A percentile compares a stretch with the other conserved stretches of the same genome.
phyloP scores from a whole-genome alignment of 1,284 basidiomycete genomes.

The Ceraceosorus bombacis region DNA sequence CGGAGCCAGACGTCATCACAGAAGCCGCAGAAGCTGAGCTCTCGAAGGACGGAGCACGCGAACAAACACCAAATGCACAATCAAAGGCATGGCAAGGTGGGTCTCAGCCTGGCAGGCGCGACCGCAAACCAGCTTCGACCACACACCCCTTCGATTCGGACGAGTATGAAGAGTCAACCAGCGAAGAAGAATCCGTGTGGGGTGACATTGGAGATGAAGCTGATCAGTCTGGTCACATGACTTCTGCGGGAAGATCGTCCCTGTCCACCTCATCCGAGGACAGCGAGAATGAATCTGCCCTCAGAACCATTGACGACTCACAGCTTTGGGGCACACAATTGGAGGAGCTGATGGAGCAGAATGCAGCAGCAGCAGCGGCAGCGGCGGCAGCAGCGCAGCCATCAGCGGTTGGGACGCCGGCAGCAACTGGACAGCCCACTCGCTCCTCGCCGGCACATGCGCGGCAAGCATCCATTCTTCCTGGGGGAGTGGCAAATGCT shows the following conservation, averaged over 20 bases:
- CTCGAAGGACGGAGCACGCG: too few relatives aligned
- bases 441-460: neutral
- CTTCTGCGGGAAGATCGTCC: neutral
- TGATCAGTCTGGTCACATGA: neutral
- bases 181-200: neutral
- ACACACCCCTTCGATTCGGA: neutral
- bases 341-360: constrained; percentile 5
- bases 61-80: too few relatives aligned
- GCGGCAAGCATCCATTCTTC: too few relatives aligned
- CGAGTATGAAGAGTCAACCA: neutral
- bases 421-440: neutral
- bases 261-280: neutral
- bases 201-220: neutral
- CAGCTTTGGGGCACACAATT: constrained; percentile 10
- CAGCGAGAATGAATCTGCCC: neutral
- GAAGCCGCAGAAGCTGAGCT: too few relatives aligned
- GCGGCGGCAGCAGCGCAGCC: neutral
- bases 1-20: too few relatives aligned
- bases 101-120: too few relatives aligned
- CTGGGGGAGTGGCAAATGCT: too few relatives aligned
- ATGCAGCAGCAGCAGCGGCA: neutral
- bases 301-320: neutral
- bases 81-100: too few relatives aligned
- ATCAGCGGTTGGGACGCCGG: neutral
- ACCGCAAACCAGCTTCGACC: too few relatives aligned